Conservation (phyloP, 371 early-diverging fungal species). For the Encephalitozoon romaleae region DNA sequence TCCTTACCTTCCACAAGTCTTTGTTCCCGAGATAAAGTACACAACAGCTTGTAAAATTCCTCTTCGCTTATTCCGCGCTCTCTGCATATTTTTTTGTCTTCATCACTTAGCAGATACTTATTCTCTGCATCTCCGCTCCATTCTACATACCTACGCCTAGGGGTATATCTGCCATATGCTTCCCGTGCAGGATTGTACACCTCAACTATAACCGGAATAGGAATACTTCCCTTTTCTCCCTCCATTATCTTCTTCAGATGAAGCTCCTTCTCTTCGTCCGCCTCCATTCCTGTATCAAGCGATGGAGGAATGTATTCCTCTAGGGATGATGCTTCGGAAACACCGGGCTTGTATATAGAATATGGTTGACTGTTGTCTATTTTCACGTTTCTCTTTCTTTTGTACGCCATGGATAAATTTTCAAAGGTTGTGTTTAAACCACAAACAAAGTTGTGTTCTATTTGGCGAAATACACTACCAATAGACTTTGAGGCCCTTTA, state of each 20-base stretch:
- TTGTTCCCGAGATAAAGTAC: background rate
- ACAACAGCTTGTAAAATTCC: background rate
- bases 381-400: constrained; percentile 40
- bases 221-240: constrained; percentile 30
- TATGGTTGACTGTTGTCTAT: constrained; percentile 1
- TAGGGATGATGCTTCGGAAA: background rate
- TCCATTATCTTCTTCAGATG: constrained; percentile 49
- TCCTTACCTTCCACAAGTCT: background rate
- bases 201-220: constrained; percentile 45
- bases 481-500: background rate
- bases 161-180: constrained; percentile 7
- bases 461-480: background rate
- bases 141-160: constrained; percentile 16
- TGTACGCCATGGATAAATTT: constrained; percentile 25
- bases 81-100: constrained; percentile 21
- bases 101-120: constrained; percentile 25
- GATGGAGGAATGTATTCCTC: constrained; percentile 38
- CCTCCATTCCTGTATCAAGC: constrained; percentile 56
- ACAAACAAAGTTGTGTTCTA: background rate
- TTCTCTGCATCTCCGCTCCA: constrained; percentile 42
- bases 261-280: constrained; percentile 56
- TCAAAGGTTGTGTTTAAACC: background rate
- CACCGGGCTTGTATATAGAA: background rate
- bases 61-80: background rate
- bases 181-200: constrained; percentile 4